phyloP scores from a whole-genome alignment of 2,329 filamentous ascomycete species.

The Reticulascus tulasneorum region DNA sequence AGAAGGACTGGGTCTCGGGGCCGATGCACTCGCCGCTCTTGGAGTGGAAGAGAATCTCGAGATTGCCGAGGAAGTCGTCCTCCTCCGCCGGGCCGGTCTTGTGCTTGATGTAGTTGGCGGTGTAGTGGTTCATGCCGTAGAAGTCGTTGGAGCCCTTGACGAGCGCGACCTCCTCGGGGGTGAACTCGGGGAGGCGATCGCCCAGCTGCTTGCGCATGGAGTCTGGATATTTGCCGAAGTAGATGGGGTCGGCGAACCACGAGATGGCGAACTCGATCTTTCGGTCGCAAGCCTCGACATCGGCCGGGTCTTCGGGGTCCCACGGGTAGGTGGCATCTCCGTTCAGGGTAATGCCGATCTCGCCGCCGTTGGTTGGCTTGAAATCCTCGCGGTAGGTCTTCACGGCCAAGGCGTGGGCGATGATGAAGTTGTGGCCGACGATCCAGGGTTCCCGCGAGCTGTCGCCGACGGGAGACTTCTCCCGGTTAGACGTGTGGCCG shows the following conservation, averaged over 20 bases:
- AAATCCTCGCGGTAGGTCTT: slow-evolving; percentile 82
- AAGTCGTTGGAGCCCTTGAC: slow-evolving; percentile 87
- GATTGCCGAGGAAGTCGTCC: slow-evolving; percentile 70
- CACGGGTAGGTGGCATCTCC: slow-evolving; percentile 81
- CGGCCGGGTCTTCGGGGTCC: slow-evolving; percentile 70
- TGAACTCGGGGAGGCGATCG: slow-evolving; percentile 70
- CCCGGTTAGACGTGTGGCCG: slow-evolving; percentile 74
- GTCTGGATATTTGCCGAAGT: slow-evolving; percentile 77
- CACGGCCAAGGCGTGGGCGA: slow-evolving; percentile 77
- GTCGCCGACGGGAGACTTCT: slow-evolving; percentile 67
- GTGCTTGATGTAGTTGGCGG: slow-evolving; percentile 80
- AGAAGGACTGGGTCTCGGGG: slow-evolving; percentile 75
- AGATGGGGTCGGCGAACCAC: slow-evolving; percentile 87
- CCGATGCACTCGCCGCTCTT: slow-evolving; percentile 73
- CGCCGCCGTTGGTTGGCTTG: slow-evolving; percentile 65
- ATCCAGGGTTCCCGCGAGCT: slow-evolving; percentile 76
- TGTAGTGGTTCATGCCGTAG: slow-evolving; percentile 94
- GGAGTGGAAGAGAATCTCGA: slow-evolving; percentile 68
- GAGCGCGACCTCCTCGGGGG: slow-evolving; percentile 66
- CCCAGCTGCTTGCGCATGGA: slow-evolving; percentile 82
- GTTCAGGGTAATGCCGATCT: slow-evolving; percentile 86
- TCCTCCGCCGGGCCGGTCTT: slow-evolving; percentile 55
- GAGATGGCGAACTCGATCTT: slow-evolving; percentile 85
- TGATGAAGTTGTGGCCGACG: slow-evolving; percentile 73
- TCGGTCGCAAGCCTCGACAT: slow-evolving; percentile 71